These are phyloP conservation scores for Prinsepia uniflora DNA, from an alignment of 306 rosid genomes.

Conservation along the genomic window DNA sequence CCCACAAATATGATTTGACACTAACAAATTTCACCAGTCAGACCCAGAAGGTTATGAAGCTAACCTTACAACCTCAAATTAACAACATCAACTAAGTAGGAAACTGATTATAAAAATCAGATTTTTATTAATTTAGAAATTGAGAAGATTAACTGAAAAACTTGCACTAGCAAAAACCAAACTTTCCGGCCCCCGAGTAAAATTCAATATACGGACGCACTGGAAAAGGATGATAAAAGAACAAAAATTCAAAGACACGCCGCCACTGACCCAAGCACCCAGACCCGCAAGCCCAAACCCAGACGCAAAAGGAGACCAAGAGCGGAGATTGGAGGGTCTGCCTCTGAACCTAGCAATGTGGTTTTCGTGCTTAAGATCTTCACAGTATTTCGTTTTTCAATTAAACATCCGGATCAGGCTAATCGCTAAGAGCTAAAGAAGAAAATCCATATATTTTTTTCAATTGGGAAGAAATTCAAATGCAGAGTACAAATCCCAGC, in stretches of 20 bases:
- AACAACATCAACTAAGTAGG: neutral
- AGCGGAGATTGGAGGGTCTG: too few species aligned
- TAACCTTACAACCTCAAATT: neutral
- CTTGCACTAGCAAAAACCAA: too few species aligned
- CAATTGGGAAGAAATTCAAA: neutral
- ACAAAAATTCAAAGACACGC: neutral
- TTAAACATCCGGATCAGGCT: neutral
- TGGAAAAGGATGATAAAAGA: too few species aligned
- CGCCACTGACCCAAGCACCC: too few species aligned
- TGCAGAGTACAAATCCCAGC: neutral
- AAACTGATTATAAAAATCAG: neutral
- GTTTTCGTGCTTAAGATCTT: too few species aligned
- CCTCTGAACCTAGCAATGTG: too few species aligned
- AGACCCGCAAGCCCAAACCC: too few species aligned
- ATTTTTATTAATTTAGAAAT: neutral
- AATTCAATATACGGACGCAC: too few species aligned
- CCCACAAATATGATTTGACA: conserved; percentile 17
- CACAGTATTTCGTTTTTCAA: too few species aligned
- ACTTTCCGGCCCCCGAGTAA: too few species aligned
- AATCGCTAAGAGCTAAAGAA: neutral
- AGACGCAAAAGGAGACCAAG: too few species aligned
- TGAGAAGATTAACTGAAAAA: neutral
- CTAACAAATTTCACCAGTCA: neutral
- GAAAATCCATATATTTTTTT: neutral
- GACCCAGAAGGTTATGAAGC: neutral